phyloP scores from a whole-genome alignment of 441 rosid genomes.

The Populus hybrid region DNA sequence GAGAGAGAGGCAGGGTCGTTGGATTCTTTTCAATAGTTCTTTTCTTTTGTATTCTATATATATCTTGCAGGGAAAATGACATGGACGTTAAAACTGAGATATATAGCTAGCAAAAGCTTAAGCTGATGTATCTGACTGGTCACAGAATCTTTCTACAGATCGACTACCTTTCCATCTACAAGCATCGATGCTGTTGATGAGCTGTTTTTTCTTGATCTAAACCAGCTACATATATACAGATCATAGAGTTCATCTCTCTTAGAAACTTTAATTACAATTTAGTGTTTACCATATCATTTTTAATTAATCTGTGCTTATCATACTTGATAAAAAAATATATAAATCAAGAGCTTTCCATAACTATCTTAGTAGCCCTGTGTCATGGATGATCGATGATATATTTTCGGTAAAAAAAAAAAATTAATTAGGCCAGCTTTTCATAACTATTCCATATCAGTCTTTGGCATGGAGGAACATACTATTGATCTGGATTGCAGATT shows the following conservation, averaged over 20 bases:
- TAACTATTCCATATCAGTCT: too few relatives aligned
- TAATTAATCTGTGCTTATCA: too few relatives aligned
- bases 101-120: not conserved
- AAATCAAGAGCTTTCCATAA: too few relatives aligned
- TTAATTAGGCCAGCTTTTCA: too few relatives aligned
- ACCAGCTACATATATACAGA: not conserved
- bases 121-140: not conserved
- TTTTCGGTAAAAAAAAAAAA: too few relatives aligned
- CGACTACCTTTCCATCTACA: constrained; percentile 1
- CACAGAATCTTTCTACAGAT: constrained; percentile 3
- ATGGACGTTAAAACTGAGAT: constrained; percentile 5
- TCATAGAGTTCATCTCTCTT: too few relatives aligned
- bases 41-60: not conserved
- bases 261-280: not conserved
- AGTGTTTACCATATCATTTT: too few relatives aligned
- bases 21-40: constrained; percentile 23
- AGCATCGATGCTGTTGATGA: not conserved
- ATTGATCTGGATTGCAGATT: too few relatives aligned
- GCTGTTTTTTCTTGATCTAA: not conserved
- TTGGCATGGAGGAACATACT: too few relatives aligned
- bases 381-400: too few relatives aligned
- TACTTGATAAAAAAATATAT: too few relatives aligned
- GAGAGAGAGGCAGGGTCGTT: constrained; percentile 13
- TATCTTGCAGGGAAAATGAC: constrained; percentile 12
- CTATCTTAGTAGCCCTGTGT: too few relatives aligned